Percentiles rank a stretch among this genome's conserved stretches.
Evolutionary conservation across 768 basidiomycete species (phyloP).

Genomic region (Amylocystis lapponica): DNA sequence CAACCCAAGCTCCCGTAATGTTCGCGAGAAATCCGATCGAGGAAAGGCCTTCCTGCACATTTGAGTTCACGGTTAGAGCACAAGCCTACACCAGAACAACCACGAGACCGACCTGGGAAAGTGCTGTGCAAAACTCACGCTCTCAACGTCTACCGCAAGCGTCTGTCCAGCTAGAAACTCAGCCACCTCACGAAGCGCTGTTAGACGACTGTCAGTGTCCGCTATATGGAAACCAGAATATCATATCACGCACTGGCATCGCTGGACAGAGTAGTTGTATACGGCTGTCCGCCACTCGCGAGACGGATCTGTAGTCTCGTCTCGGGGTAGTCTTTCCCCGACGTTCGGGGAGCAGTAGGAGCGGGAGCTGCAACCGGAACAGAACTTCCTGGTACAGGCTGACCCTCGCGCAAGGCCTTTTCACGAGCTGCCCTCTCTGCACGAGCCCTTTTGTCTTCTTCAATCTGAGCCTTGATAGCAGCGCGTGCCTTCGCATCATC

Average conservation of each 20-base stretch:
- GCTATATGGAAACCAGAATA: not conserved
- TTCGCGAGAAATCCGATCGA: constrained; percentile 68
- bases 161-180: constrained; percentile 81
- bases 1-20: constrained; percentile 76
- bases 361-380: constrained; percentile 28
- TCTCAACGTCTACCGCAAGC: constrained; percentile 65
- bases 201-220: not conserved
- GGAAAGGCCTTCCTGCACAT: constrained; percentile 73
- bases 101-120: constrained; percentile 85
- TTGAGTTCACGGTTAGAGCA: no score
- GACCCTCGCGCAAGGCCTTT: constrained; percentile 86
- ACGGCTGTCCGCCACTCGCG: constrained; percentile 72
- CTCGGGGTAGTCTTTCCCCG: constrained; percentile 75
- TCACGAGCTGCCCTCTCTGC: constrained; percentile 86
- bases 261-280: constrained; percentile 76
- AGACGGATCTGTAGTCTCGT: constrained; percentile 89
- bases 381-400: constrained; percentile 30
- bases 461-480: constrained; percentile 89
- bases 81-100: not conserved
- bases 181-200: constrained; percentile 81
- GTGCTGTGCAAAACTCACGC: constrained; percentile 69
- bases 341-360: constrained; percentile 33
- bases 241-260: constrained; percentile 57
- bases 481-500: constrained; percentile 84
- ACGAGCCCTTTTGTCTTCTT: constrained; percentile 85